These are phyloP conservation scores for Schizophyllum commune DNA, from an alignment of 1,284 basidiomycete genomes.

Conservation along the genomic window DNA sequence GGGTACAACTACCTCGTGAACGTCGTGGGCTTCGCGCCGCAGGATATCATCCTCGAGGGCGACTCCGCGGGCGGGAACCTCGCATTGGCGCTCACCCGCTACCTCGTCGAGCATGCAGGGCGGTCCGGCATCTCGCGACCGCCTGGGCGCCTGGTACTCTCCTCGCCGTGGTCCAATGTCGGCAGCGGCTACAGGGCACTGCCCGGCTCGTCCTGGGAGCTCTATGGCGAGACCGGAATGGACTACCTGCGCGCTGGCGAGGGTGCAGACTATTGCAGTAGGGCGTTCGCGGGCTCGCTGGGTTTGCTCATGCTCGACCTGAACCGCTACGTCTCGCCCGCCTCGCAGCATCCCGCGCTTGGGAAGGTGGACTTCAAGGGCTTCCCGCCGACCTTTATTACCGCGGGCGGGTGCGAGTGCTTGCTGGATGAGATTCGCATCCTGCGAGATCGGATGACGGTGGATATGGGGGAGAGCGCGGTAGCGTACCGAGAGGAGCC, in stretches of 20 bases:
- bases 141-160: slow-evolving; percentile 43
- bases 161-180: slow-evolving; percentile 55
- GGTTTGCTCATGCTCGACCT: slow-evolving; percentile 29
- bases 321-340: slow-evolving; percentile 51
- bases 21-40: slow-evolving; percentile 37
- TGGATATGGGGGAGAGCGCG: slow-evolving; percentile 39
- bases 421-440: slow-evolving; percentile 42
- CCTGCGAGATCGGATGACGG: slow-evolving; percentile 34
- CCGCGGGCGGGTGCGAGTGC: slow-evolving; percentile 45
- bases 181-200: slow-evolving; percentile 13
- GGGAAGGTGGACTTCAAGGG: slow-evolving; percentile 35
- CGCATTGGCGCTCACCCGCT: slow-evolving; percentile 48
- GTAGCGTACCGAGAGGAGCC: slow-evolving; percentile 41
- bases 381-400: slow-evolving; percentile 50
- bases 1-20: slow-evolving; percentile 55
- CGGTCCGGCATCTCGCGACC: slow-evolving; percentile 14
- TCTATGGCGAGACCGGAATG: slow-evolving; percentile 19
- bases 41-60: slow-evolving; percentile 57
- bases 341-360: slow-evolving; percentile 31
- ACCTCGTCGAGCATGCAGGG: slow-evolving; percentile 36
- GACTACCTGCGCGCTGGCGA: slow-evolving; percentile 30
- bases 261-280: slow-evolving; percentile 22
- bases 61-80: slow-evolving; percentile 74
- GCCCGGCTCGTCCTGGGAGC: slow-evolving; percentile 23
- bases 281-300: slow-evolving; percentile 36